Percentiles rank a stretch among this genome's conserved stretches.
phyloP scores from a whole-genome alignment of 148 eudicot species.

The Spergularia bocconei region DNA sequence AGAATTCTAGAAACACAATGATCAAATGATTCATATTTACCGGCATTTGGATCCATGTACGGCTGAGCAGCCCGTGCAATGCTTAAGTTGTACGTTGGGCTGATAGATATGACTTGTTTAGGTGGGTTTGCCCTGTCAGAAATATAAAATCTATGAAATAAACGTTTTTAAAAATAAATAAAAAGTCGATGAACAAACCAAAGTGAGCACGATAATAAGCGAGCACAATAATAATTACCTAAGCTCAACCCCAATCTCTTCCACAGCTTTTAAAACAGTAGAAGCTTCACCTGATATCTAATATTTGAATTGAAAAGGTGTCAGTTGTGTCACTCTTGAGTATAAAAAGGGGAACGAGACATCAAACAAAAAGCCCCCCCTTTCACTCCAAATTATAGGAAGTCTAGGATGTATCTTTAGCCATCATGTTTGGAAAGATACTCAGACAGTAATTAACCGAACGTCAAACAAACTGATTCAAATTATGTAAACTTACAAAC shows the following conservation, averaged over 20 bases:
- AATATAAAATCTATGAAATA: conserved; percentile 1
- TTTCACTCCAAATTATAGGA: neutral
- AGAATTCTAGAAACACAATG: conserved; percentile 17
- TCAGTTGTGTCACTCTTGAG: conserved; percentile 11
- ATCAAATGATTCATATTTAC: conserved; percentile 34
- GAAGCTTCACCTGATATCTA: conserved; percentile 86
- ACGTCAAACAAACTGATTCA: neutral
- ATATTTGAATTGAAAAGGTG: conserved; percentile 11
- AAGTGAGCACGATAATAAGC: neutral
- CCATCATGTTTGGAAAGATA: neutral
- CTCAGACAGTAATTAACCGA: conserved; percentile 4
- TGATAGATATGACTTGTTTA: conserved; percentile 80
- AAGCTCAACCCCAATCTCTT: conserved; percentile 77
- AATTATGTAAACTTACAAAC: neutral
- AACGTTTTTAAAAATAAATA: neutral
- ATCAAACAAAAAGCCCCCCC: neutral
- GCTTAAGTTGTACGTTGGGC: conserved; percentile 66
- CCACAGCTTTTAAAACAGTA: conserved; percentile 75
- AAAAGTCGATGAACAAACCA: neutral
- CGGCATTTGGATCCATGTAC: conserved; percentile 71
- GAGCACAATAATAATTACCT: conserved; percentile 38
- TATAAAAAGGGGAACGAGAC: conserved; percentile 7
- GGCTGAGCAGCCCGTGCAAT: conserved; percentile 51
- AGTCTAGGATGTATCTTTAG: neutral
- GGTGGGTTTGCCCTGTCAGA: conserved; percentile 73